Conservation (phyloP, 805 yeast species). For the Torulaspora maleeae region DNA sequence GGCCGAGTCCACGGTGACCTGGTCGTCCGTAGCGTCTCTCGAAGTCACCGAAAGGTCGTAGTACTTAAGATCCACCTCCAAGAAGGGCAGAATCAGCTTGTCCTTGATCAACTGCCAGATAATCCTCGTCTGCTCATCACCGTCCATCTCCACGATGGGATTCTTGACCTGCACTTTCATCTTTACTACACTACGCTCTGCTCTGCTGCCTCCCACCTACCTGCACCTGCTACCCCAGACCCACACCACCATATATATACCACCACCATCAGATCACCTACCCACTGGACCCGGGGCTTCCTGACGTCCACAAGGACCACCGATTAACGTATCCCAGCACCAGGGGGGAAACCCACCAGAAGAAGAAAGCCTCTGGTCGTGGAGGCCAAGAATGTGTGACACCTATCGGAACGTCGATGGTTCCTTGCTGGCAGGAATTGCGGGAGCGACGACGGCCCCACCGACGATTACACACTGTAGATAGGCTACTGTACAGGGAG, state of each 20-base stretch:
- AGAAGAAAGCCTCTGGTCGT: not conserved
- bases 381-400: not conserved
- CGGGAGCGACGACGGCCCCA: not conserved
- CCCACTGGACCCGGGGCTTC: not conserved
- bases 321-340: not conserved
- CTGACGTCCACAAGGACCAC: not conserved
- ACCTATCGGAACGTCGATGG: not conserved
- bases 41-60: conserved; percentile 84
- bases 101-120: conserved; percentile 91
- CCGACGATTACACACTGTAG: not conserved
- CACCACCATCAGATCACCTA: not conserved
- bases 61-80: conserved; percentile 84
- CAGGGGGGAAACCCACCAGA: not conserved
- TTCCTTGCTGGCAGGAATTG: not conserved
- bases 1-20: conserved; percentile 87
- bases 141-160: conserved; percentile 96
- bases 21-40: conserved; percentile 83
- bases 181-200: conserved; percentile 11
- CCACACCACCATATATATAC: not conserved
- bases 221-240: not conserved
- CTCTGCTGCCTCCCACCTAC: not conserved
- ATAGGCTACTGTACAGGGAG: not conserved
- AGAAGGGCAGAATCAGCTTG: conserved; percentile 75
- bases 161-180: conserved; percentile 70
- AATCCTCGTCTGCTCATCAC: conserved; percentile 96